phyloP scores from a whole-genome alignment of 1,139 yeast genomes.

The Scheffersomyces quercinus region DNA sequence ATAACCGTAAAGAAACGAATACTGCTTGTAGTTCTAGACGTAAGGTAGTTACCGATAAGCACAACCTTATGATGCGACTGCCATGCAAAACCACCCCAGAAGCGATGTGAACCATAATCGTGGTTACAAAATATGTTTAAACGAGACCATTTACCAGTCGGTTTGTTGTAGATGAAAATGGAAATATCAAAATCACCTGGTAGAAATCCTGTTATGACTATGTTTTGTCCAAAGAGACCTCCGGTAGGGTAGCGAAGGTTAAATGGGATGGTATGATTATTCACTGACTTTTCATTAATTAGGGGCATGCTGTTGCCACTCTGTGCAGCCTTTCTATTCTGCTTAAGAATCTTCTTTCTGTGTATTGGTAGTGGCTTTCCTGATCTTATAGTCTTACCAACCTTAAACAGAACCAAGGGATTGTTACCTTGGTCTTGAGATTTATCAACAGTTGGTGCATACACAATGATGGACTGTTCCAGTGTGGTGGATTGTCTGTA shows the following conservation, averaged over 20 bases:
- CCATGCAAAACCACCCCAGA: slow-evolving; percentile 74
- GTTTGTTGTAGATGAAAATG: slow-evolving; percentile 57
- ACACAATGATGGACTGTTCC: slow-evolving; percentile 41
- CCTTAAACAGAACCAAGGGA: slow-evolving; percentile 38
- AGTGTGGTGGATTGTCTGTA: slow-evolving; percentile 5
- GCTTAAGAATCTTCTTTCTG: slow-evolving; percentile 10
- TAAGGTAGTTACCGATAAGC: slow-evolving; percentile 51
- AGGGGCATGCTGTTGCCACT: neutral
- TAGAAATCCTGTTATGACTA: slow-evolving; percentile 60
- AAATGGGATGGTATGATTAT: slow-evolving; percentile 30
- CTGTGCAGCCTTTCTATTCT: neutral
- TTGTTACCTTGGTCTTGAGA: slow-evolving; percentile 19
- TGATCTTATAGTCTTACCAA: slow-evolving; percentile 34
- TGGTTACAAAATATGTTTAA: slow-evolving; percentile 58
- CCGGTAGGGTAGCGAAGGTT: slow-evolving; percentile 57
- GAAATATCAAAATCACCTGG: slow-evolving; percentile 56
- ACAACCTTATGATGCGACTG: slow-evolving; percentile 70
- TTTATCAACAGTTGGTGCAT: slow-evolving; percentile 28
- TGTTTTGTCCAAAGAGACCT: slow-evolving; percentile 63
- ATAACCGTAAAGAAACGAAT: slow-evolving; percentile 59
- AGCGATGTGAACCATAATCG: slow-evolving; percentile 55
- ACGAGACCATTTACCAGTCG: slow-evolving; percentile 66
- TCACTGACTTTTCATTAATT: slow-evolving; percentile 4
- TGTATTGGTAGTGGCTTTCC: slow-evolving; percentile 35
- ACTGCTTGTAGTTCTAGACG: slow-evolving; percentile 51